Base-by-base conservation (phyloP, 2,329 filamentous ascomycete species). In the Trichocomaceae sp. region DNA sequence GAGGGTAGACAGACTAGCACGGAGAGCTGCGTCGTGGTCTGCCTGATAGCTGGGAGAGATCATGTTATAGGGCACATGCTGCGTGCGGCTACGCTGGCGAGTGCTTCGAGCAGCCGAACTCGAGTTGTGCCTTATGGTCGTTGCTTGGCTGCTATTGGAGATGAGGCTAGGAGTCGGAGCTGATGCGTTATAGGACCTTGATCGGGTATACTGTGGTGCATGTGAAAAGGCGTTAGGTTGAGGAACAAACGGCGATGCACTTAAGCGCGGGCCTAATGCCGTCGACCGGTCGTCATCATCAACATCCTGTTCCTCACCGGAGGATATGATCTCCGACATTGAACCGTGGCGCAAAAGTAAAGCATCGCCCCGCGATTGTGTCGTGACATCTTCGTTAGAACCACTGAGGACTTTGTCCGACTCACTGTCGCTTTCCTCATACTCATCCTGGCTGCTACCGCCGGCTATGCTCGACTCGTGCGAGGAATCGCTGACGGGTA, bases 151-250 rank as follows among this genome's bases (percentile, higher is more conserved):
- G 2, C 64, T 62, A 65, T 69, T 63, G 62, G 71, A 57, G 57
- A 65, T 48, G 35, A 80, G 75, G 65, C 61, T 72, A 54, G 75
- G 77, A 54, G 79, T 77, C 31, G 77, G 74, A 50, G 77, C 77
- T 57, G 76, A 45, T 0, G 41, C 55, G 20, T 53, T 57, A 19
- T 57, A 57, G 8, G 55, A 57, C 39, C 55, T 47, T 23, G 50
- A 53, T 47, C 55, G 45, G 5, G 55, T 41, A 53, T 57, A 54
- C 17, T 54, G 55, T 1, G 87, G 86, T 2, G 90, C 90, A 65
- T 96, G 90, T 0, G 90, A 88, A 69, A 96, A 96, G 37, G 87
- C 90, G 65, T 96, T 96, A 6, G 91, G 91, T 64, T 95, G 90
- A 9, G 92, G 92, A 20, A 85, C 86, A 69, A 96, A 96, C 2